Percentiles rank a stretch among this genome's conserved stretches.
These are phyloP conservation scores for Phialophora verrucosa DNA, from an alignment of 2,329 filamentous ascomycete species.

Conservation along the genomic window DNA sequence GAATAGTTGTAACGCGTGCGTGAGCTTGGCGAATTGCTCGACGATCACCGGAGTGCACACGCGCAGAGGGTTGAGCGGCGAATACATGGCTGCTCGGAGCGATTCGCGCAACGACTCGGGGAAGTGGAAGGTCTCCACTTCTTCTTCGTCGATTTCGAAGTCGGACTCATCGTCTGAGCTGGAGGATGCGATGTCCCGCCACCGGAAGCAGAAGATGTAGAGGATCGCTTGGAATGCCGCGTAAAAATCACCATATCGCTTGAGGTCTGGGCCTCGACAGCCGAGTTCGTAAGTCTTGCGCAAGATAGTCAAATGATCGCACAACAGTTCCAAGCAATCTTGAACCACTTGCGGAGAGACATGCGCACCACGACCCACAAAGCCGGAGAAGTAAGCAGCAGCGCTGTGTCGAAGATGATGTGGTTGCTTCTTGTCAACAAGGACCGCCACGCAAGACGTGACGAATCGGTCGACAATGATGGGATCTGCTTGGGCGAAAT, in stretches of 20 bases:
- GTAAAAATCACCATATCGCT: constrained; percentile 84
- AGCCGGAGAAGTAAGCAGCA: constrained; percentile 90
- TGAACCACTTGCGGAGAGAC: constrained; percentile 78
- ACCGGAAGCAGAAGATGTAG: constrained; percentile 97
- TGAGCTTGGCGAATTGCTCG: constrained; percentile 85
- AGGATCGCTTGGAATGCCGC: constrained; percentile 85
- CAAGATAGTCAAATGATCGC: constrained; percentile 76
- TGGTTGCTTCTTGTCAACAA: constrained; percentile 72
- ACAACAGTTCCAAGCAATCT: constrained; percentile 79
- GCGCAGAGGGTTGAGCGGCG: constrained; percentile 90
- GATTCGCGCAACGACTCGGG: constrained; percentile 74
- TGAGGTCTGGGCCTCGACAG: constrained; percentile 83
- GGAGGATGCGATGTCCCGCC: constrained; percentile 77
- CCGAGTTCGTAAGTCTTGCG: constrained; percentile 72
- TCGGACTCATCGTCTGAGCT: constrained; percentile 60
- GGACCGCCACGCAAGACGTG: constrained; percentile 73
- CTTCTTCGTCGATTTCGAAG: constrained; percentile 59
- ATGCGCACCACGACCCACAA: constrained; percentile 86
- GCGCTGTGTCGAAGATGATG: constrained; percentile 80
- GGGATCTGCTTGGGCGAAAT: constrained; percentile 84
- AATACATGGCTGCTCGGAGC: constrained; percentile 79
- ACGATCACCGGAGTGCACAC: constrained; percentile 92
- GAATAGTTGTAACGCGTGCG: constrained; percentile 82
- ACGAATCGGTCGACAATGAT: constrained; percentile 82
- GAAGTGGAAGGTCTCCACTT: constrained; percentile 77